Conservation (phyloP, 176 grass and related monocot genomes). For the Puccinellia tenuiflora region DNA sequence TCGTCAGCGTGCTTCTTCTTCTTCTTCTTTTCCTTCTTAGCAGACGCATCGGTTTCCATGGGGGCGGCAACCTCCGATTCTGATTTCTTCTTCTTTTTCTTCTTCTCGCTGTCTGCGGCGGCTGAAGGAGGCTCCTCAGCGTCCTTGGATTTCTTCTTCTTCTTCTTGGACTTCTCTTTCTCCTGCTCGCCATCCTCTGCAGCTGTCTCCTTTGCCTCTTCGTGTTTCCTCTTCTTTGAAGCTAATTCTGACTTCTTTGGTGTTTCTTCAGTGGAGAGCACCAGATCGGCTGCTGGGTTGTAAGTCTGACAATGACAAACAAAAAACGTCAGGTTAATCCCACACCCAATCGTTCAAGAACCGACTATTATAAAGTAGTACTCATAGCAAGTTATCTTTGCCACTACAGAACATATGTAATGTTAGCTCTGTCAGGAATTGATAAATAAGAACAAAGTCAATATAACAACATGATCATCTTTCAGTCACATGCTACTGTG, state of each 20-base stretch:
- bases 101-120: constrained; percentile 27
- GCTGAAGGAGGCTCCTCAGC: neutral
- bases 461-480: neutral
- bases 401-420: neutral
- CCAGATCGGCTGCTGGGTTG: constrained; percentile 67
- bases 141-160: constrained; percentile 32
- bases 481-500: neutral
- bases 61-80: neutral
- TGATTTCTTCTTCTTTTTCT: constrained; percentile 51
- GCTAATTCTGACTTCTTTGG: constrained; percentile 33
- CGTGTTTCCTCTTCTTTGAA: constrained; percentile 58
- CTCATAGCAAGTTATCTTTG: neutral
- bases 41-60: constrained; percentile 12
- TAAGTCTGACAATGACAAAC: constrained; percentile 50
- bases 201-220: constrained; percentile 17
- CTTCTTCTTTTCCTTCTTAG: constrained; percentile 64
- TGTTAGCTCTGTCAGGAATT: neutral
- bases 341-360: neutral
- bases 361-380: neutral
- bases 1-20: constrained; percentile 47
- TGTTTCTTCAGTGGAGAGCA: constrained; percentile 37
- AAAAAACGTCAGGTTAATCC: neutral
- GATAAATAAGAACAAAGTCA: neutral
- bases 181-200: constrained; percentile 6
- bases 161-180: constrained; percentile 47